These are phyloP conservation scores for Magnusiomyces suaveolens DNA, from an alignment of 1,139 yeast species.

Conservation along the genomic window DNA sequence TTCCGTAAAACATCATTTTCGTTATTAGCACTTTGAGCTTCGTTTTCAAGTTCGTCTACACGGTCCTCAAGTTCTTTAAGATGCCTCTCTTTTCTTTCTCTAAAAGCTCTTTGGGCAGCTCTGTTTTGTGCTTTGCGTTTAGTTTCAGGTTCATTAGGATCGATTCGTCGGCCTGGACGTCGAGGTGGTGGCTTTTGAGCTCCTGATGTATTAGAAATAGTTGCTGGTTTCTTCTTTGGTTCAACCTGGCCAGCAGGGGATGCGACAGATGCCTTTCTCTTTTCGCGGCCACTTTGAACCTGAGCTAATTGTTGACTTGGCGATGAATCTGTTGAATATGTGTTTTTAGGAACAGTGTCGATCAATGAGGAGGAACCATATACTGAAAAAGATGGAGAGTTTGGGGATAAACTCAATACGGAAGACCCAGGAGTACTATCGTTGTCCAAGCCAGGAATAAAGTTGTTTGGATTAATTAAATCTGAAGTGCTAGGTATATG, in stretches of 20 bases:
- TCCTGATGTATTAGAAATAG: slow-evolving; percentile 27
- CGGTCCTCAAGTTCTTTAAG: slow-evolving; percentile 79
- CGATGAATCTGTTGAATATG: neutral
- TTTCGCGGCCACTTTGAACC: neutral
- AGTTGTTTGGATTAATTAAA: neutral
- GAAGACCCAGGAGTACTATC: slow-evolving; percentile 9
- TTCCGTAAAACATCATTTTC: slow-evolving; percentile 66
- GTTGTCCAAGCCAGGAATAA: slow-evolving; percentile 6
- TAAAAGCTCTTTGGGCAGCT: slow-evolving; percentile 93
- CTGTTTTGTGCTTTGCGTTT: slow-evolving; percentile 94
- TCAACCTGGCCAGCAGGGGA: neutral
- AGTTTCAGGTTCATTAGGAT: slow-evolving; percentile 67
- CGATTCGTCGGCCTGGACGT: slow-evolving; percentile 60
- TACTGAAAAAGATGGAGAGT: slow-evolving; percentile 6
- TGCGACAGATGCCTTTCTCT: slow-evolving; percentile 12
- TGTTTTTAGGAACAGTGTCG: slow-evolving; percentile 1
- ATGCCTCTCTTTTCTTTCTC: slow-evolving; percentile 85
- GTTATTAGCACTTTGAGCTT: slow-evolving; percentile 50
- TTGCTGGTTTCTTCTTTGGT: slow-evolving; percentile 7
- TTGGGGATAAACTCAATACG: slow-evolving; percentile 10
- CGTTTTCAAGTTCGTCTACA: slow-evolving; percentile 60
- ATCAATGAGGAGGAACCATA: neutral
- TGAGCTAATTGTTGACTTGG: neutral
- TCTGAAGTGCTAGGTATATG: neutral
- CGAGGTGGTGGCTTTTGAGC: neutral